Conservation (phyloP, 257 asterid species). For the Solanum neorickii region DNA sequence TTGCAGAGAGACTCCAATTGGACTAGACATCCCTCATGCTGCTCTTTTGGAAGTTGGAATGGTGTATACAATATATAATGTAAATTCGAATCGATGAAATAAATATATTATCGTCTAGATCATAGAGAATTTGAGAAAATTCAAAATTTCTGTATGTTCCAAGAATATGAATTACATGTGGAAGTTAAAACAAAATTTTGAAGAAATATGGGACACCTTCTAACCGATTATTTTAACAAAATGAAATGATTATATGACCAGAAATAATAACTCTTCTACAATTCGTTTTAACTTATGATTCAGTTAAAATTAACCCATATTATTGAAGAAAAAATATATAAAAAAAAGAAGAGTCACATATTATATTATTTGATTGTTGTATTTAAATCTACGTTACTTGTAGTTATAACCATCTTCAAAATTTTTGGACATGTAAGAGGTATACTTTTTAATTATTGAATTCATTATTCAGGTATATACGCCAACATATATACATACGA, state of each 20-base stretch:
- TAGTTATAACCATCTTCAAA: neutral
- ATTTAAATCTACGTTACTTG: neutral
- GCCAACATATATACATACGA: neutral
- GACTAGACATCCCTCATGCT: conserved; percentile 69
- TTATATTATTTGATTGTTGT: neutral
- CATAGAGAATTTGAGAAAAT: neutral
- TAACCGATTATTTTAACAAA: neutral
- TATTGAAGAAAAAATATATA: neutral
- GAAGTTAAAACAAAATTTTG: neutral
- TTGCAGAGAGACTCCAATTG: conserved; percentile 70
- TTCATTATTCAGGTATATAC: neutral
- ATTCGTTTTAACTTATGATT: neutral
- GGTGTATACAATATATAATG: conserved; percentile 49
- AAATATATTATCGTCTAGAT: neutral
- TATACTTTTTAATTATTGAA: neutral
- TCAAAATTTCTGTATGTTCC: neutral
- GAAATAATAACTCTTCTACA: neutral
- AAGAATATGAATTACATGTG: neutral
- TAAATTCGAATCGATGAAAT: neutral
- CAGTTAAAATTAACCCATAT: neutral
- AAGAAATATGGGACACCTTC: neutral
- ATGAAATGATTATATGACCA: neutral
- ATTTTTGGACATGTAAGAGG: neutral
- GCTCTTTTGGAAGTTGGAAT: conserved; percentile 85
- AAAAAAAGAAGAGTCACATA: neutral